Evolutionary conservation across 352 stramenopile species (phyloP).

Genomic region (Globisporangium mamillatum): DNA sequence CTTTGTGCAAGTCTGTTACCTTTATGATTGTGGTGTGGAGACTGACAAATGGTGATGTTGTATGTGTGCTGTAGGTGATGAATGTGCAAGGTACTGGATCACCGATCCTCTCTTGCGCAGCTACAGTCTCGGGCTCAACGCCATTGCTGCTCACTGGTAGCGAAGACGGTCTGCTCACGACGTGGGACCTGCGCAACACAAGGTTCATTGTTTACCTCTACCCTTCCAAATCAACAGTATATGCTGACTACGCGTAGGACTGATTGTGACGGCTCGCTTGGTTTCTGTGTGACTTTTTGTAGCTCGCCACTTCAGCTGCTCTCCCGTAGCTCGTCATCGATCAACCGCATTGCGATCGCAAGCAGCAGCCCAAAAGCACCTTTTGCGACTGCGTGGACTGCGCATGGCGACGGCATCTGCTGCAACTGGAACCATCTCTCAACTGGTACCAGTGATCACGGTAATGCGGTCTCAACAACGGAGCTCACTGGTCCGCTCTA

Average conservation of each 20-base stretch:
- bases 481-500: conserved; percentile 64
- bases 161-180: conserved; percentile 56
- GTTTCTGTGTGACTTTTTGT: neutral
- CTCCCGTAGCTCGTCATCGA: conserved; percentile 50
- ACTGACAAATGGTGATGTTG: neutral
- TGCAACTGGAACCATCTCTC: conserved; percentile 47
- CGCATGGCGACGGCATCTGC: conserved; percentile 53
- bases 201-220: conserved; percentile 22
- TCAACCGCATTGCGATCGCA: conserved; percentile 36
- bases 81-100: conserved; percentile 32
- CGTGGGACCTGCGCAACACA: conserved; percentile 62
- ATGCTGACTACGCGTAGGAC: too few relatives aligned
- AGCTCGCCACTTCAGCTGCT: conserved; percentile 46
- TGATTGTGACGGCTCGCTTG: neutral
- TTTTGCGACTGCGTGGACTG: conserved; percentile 39
- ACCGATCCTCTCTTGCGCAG: conserved; percentile 39
- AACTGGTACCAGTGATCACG: neutral
- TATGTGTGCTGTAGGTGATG: conserved; percentile 27
- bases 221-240: too few relatives aligned
- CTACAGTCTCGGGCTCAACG: neutral
- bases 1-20: neutral
- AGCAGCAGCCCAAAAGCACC: conserved; percentile 1
- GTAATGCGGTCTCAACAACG: conserved; percentile 13
- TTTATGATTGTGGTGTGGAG: neutral
- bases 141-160: conserved; percentile 55